Base-by-base conservation (phyloP, 179 eudicot genomes). In the Amaranthus tricolor region DNA sequence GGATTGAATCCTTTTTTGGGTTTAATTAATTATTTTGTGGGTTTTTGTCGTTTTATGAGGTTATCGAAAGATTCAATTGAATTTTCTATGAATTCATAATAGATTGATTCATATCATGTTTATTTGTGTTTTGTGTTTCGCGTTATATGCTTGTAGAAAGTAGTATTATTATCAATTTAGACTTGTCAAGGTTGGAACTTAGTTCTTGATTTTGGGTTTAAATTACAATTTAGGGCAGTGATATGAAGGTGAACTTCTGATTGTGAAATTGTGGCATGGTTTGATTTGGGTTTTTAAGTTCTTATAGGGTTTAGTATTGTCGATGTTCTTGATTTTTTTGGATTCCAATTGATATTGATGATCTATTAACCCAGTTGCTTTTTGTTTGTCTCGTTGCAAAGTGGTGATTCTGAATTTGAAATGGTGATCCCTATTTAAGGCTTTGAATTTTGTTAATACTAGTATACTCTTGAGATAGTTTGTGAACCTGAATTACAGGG, bases 1-100 rank as follows among this genome's bases (percentile, higher is more conserved):
- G 54, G 77, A 65, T 49, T 61, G 56, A 64, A 9, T 47, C 53
- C 50, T 54, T 56, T 76, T 61, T 72, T 77, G 78, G 78, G 72
- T 77, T 81, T 74, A 21, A 24, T 52, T 17, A 14, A 21, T 53
- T 54, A 31, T 63, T 73, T 19, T 68, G 16, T 67, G 70, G 71
- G 71, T 24, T 52, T 68, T 21, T 2, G 12, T 17, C 19, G 20
- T 48, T 31, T 48, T 48, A 3, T 10, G 12, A 13, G n/a, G 50
- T 58, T 75, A 40, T 21, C 24, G 52, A 20, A 31, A 43, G 51
- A 10, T 51, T 13, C 20, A 14, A 47, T 24, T 44, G 66, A 65
- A 20, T 77, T 6, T 6, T 21, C 55, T 67, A 31, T 72, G 66
- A 65, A 51, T 12, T 73, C 54, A n/a, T 58, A 47, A 9, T 50